Percentiles rank a stretch among this genome's conserved stretches.
Evolutionary conservation across 2,329 filamentous ascomycete species (phyloP).

Genomic region (Achaetomium macrosporum): DNA sequence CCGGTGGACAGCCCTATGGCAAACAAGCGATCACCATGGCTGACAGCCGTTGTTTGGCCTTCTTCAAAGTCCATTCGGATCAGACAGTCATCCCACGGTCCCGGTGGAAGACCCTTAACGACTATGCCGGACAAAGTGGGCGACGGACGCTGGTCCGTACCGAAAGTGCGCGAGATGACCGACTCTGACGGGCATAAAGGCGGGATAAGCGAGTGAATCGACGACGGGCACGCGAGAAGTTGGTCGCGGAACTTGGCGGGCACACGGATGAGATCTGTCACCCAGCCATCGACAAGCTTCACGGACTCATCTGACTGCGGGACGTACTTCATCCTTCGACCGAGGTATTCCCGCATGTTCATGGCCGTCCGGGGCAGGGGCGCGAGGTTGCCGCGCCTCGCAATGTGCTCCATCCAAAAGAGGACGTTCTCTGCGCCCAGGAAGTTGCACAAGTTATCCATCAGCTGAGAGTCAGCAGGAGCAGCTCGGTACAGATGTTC

Average conservation of each 20-base stretch:
- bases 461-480: slow-evolving; percentile 19
- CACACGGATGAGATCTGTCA: slow-evolving; percentile 30
- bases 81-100: slow-evolving; percentile 32
- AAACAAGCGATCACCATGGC: slow-evolving; percentile 25
- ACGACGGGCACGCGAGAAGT: slow-evolving; percentile 29
- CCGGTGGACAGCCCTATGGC: slow-evolving; percentile 30
- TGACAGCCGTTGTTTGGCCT: slow-evolving; percentile 23
- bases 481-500: slow-evolving; percentile 24
- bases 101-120: slow-evolving; percentile 23
- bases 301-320: slow-evolving; percentile 22
- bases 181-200: slow-evolving; percentile 31
- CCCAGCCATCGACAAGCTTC: slow-evolving; percentile 27
- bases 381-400: slow-evolving; percentile 22
- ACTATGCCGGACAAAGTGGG: not conserved
- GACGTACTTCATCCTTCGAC: slow-evolving; percentile 22
- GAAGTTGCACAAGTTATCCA: slow-evolving; percentile 58
- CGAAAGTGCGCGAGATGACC: slow-evolving; percentile 25
- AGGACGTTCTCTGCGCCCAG: slow-evolving; percentile 38
- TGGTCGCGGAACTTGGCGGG: slow-evolving; percentile 29
- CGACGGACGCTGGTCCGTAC: not conserved
- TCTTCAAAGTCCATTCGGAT: slow-evolving; percentile 27
- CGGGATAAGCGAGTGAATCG: slow-evolving; percentile 31
- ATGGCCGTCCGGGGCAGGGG: slow-evolving; percentile 26
- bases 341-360: slow-evolving; percentile 29
- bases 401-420: slow-evolving; percentile 30